These are phyloP conservation scores for Pyrus betulifolia DNA, from an alignment of 306 rosid species.

Conservation along the genomic window DNA sequence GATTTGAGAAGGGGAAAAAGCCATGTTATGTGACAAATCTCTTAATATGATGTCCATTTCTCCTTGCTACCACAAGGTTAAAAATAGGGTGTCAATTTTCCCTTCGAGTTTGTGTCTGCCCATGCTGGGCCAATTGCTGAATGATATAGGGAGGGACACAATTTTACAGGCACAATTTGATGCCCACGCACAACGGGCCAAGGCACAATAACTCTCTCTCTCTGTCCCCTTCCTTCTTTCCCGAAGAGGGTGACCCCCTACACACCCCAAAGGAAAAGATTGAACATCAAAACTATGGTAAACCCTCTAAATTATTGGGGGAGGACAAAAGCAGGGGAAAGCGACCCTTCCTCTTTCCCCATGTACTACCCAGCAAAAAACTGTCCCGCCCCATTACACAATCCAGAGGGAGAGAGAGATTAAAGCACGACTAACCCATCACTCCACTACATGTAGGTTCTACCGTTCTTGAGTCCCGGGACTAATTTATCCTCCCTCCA, in stretches of 20 bases:
- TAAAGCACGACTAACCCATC: constrained; percentile 34
- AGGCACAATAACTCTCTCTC: background rate
- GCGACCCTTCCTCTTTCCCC: constrained; percentile 38
- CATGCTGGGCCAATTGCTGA: constrained; percentile 12
- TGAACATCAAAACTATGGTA: constrained; percentile 42
- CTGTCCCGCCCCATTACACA: constrained; percentile 51
- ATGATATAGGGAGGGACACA: constrained; percentile 17
- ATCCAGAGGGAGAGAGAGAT: constrained; percentile 33
- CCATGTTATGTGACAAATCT: background rate
- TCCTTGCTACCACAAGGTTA: background rate
- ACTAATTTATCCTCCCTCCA: constrained; percentile 4
- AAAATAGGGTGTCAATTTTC: constrained; percentile 11
- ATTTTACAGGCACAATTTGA: constrained; percentile 36
- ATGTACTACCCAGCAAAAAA: constrained; percentile 27
- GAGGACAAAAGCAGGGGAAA: constrained; percentile 43
- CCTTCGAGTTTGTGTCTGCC: constrained; percentile 9
- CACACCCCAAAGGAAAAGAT: constrained; percentile 24
- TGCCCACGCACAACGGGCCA: constrained; percentile 31
- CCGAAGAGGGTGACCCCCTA: constrained; percentile 23
- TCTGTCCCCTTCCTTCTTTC: constrained; percentile 16
- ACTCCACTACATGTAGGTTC: constrained; percentile 33
- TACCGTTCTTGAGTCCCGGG: background rate
- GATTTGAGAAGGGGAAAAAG: background rate
- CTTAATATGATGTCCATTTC: background rate
- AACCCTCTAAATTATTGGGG: constrained; percentile 43